A percentile compares a stretch with the other conserved stretches of the same genome.
Conservation (phyloP, 768 basidiomycete genomes). For the Lentinula detonsa region DNA sequence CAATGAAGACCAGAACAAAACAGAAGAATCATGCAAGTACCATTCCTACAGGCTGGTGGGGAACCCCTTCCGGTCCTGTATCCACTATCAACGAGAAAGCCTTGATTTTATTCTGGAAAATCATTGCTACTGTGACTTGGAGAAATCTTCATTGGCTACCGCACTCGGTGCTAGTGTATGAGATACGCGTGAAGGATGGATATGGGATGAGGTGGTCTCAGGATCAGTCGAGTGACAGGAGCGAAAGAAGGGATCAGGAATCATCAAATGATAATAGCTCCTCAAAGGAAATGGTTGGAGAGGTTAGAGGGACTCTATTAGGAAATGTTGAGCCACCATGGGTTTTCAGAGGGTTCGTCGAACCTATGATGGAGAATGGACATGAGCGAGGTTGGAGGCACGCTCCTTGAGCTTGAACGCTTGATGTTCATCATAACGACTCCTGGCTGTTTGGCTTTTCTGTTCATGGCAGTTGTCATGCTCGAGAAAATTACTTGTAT, state of each 20-base stretch:
- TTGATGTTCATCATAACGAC: no score
- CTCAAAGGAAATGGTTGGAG: slow-evolving; percentile 4
- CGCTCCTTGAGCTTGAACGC: slow-evolving; percentile 2
- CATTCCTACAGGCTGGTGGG: slow-evolving; percentile 51
- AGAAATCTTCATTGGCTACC: slow-evolving; percentile 63
- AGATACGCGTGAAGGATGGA: slow-evolving; percentile 58
- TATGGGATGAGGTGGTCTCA: slow-evolving; percentile 68
- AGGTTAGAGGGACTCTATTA: not conserved
- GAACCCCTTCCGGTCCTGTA: slow-evolving; percentile 47
- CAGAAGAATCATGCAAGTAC: not conserved
- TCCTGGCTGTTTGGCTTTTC: no score
- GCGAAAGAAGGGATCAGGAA: not conserved
- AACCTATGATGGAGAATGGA: slow-evolving; percentile 64
- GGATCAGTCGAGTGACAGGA: slow-evolving; percentile 50
- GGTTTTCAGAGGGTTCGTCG: slow-evolving; percentile 60
- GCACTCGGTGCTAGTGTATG: slow-evolving; percentile 56
- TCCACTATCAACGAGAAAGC: slow-evolving; percentile 46
- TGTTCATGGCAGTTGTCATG: no score
- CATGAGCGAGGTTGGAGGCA: slow-evolving; percentile 61
- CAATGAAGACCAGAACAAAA: not conserved
- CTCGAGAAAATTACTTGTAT: no score
- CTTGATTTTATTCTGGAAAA: slow-evolving; percentile 43
- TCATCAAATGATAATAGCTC: not conserved
- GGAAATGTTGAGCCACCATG: slow-evolving; percentile 27
- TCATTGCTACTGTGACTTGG: slow-evolving; percentile 51